These are phyloP conservation scores for Aleurites moluccanus DNA, from an alignment of 441 rosid species.

Conservation along the genomic window DNA sequence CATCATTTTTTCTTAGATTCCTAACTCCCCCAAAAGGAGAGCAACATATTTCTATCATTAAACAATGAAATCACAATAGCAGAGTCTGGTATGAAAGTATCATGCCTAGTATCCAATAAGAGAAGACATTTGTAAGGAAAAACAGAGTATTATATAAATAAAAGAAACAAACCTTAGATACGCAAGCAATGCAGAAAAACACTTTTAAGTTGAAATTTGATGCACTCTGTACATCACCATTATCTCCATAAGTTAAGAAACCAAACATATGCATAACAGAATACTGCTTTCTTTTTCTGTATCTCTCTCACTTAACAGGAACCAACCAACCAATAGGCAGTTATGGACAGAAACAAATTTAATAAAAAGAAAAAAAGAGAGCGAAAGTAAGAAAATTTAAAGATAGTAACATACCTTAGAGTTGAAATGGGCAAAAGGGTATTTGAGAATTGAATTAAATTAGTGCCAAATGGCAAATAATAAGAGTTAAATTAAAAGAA, in stretches of 20 bases:
- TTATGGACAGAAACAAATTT: neutral
- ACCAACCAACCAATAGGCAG: too few relatives aligned
- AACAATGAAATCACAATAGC: neutral
- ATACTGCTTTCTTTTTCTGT: neutral
- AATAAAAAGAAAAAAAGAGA: neutral
- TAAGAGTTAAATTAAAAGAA: neutral
- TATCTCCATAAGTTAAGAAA: slow-evolving; percentile 7
- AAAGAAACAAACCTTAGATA: slow-evolving; percentile 6
- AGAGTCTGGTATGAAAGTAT: too few relatives aligned
- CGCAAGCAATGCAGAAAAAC: neutral
- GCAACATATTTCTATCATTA: neutral
- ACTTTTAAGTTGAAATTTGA: neutral
- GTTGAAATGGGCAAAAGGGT: slow-evolving; percentile 18
- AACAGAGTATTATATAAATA: neutral
- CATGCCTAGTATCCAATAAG: too few relatives aligned
- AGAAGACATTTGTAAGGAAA: neutral
- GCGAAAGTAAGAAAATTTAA: neutral
- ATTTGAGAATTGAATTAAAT: too few relatives aligned
- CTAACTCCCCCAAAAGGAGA: neutral
- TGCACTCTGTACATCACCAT: neutral
- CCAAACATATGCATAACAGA: neutral
- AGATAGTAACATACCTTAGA: slow-evolving; percentile 6
- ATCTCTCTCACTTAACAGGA: neutral
- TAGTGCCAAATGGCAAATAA: slow-evolving; percentile 25
- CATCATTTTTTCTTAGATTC: neutral